These are phyloP conservation scores for Saccharum officinarum DNA, from an alignment of 176 grass and related monocot species.

Conservation along the genomic window DNA sequence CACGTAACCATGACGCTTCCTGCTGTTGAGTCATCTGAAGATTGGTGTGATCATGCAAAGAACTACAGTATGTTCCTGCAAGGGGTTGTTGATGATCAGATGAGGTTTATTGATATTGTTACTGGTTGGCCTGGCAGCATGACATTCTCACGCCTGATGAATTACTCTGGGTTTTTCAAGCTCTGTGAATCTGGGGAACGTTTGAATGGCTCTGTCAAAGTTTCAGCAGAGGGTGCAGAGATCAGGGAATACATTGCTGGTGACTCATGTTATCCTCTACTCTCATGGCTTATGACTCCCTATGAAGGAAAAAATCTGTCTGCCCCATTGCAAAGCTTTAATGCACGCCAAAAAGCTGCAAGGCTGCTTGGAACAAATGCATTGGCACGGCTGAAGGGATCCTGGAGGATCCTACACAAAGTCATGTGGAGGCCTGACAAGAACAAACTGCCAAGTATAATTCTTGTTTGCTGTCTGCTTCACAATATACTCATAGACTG, in stretches of 20 bases:
- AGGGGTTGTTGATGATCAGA: constrained; percentile 83
- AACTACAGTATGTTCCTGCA: constrained; percentile 99
- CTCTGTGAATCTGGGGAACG: constrained; percentile 65
- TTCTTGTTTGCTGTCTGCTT: constrained; percentile 94
- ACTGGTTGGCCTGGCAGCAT: constrained; percentile 94
- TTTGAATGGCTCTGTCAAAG: constrained; percentile 60
- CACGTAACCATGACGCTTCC: constrained; percentile 96
- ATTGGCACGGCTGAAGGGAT: constrained; percentile 77
- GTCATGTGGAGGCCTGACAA: constrained; percentile 98
- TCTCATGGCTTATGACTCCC: constrained; percentile 87
- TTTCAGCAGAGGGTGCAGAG: constrained; percentile 54
- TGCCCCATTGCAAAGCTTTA: constrained; percentile 45
- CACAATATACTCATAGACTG: constrained; percentile 96
- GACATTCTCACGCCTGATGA: constrained; percentile 75
- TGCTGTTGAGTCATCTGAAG: constrained; percentile 85
- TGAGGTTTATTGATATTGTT: constrained; percentile 94
- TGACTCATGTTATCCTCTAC: constrained; percentile 66
- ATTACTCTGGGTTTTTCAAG: constrained; percentile 75
- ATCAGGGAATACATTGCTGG: constrained; percentile 90
- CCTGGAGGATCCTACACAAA: constrained; percentile 98
- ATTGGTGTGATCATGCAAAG: constrained; percentile 80
- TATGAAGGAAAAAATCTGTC: constrained; percentile 68
- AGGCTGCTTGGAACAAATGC: constrained; percentile 64
- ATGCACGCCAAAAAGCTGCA: constrained; percentile 53
- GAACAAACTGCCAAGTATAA: constrained; percentile 93